Conservation (phyloP, 129 eudicot species). For the Pittosporum tobira region DNA sequence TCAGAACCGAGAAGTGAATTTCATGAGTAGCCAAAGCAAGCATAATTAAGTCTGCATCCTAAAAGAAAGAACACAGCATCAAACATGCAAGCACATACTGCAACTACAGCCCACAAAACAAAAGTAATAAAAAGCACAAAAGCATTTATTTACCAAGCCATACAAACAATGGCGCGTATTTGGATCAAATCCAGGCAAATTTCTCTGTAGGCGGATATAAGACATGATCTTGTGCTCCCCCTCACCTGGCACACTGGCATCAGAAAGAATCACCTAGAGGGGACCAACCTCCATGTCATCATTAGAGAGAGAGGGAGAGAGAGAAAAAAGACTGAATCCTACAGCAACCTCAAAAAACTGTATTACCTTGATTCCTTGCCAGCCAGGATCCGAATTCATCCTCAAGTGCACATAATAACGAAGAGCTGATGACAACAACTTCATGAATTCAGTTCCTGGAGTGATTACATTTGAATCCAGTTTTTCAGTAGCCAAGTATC, state of each 20-base stretch:
- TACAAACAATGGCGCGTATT: conserved; percentile 38
- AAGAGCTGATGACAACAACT: conserved; percentile 27
- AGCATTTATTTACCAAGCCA: conserved; percentile 27
- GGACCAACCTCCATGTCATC: not conserved
- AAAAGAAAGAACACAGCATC: not conserved
- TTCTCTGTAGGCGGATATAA: conserved; percentile 38
- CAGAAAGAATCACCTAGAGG: conserved; percentile 35
- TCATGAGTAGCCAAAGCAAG: conserved; percentile 42
- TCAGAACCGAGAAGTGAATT: conserved; percentile 30
- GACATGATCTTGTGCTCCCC: conserved; percentile 40
- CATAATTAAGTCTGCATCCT: conserved; percentile 50
- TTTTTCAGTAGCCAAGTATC: not conserved
- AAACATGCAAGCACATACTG: not conserved
- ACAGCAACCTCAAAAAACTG: not conserved
- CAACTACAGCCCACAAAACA: not conserved
- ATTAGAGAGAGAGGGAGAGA: not conserved
- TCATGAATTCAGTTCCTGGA: conserved; percentile 46
- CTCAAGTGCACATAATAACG: conserved; percentile 24
- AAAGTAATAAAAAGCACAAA: not conserved
- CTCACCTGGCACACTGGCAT: conserved; percentile 43
- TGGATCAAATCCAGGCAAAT: conserved; percentile 42
- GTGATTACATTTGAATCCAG: conserved; percentile 43
- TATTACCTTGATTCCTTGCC: conserved; percentile 34
- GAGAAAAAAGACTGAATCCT: not conserved
- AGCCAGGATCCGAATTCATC: conserved; percentile 27